Base-by-base conservation (phyloP, 768 basidiomycete species). In the Mrakia blollopis region DNA sequence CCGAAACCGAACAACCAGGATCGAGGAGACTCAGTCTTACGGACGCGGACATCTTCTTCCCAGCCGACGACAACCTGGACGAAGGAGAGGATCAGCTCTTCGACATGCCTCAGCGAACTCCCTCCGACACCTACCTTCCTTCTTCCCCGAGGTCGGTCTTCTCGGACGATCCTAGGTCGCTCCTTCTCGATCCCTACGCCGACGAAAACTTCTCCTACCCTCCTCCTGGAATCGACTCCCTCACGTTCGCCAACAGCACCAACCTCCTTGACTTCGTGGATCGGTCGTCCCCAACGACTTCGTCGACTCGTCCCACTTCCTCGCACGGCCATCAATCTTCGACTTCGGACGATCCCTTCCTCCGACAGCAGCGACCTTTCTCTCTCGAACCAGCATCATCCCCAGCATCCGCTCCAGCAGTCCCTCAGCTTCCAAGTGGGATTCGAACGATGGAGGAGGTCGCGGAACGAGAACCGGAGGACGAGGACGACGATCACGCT, bases 111-210 rank as follows among this genome's bases (percentile, higher is more conserved):
- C 63, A 75, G 23, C 30, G 35, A 65, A 35, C 74, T 18, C 44
- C 50, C 4, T 72, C 76, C 21, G 75, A 76, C 68, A 16, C n/a
- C 21, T 44, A 25, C 16, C 61, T 63, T 3, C 76, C 76, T 9
- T 67, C 76, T 4, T 72, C 69, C n/a, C 76, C 76, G 13, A 71
- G 76, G n/a, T 77, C 76, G 18, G 76, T 77, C 61, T 68, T 77
- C 30, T 77, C 76, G 7, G 60, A 72, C 69, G 76, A 77, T 70
- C 76, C 76, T 1, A 71, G 76, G 23, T 77, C 76, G 52, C 65
- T 72, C 52, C 62, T 77, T 37, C 62, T 77, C 16, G 76, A 77
- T 14, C 73, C 73, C 7, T 74, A 35, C 23, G 37, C 60, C 39
- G 71, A 72, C 54, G 71, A 72, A 37, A 72, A 72, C 71, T 72